phyloP scores from a whole-genome alignment of 83 land plant species.

The Isoetes engelmannii region DNA sequence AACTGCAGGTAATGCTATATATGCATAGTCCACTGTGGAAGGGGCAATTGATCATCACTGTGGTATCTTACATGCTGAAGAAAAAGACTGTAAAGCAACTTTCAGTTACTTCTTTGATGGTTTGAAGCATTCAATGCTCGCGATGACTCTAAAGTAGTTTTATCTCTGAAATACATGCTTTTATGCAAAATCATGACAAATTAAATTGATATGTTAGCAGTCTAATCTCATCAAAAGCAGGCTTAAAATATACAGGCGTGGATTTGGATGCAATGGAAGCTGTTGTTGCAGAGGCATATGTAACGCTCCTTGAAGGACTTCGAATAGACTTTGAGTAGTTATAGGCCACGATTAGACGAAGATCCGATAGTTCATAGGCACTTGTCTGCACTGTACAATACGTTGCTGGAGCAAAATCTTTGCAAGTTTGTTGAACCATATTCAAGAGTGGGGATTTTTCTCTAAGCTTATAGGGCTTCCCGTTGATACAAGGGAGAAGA shows the following conservation, averaged over 20 bases:
- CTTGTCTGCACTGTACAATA: constrained; percentile 75
- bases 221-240: constrained; percentile 77
- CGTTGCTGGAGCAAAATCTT: constrained; percentile 79
- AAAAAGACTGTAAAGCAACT: constrained; percentile 79
- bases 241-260: constrained; percentile 62
- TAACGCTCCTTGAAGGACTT: constrained; percentile 62
- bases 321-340: constrained; percentile 52
- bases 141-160: constrained; percentile 75
- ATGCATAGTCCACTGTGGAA: constrained; percentile 80
- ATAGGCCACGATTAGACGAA: constrained; percentile 68
- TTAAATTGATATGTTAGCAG: constrained; percentile 80
- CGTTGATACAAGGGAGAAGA: constrained; percentile 66
- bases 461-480: constrained; percentile 77
- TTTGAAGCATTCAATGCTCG: constrained; percentile 88
- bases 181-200: constrained; percentile 83
- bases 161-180: constrained; percentile 78
- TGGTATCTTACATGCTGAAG: constrained; percentile 83
- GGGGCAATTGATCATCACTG: constrained; percentile 83
- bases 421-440: constrained; percentile 80
- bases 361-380: constrained; percentile 87
- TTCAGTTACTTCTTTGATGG: constrained; percentile 83
- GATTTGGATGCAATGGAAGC: constrained; percentile 90
- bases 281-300: constrained; percentile 66
- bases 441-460: constrained; percentile 72
- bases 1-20: constrained; percentile 84